Evolutionary conservation across 345 rosid species (phyloP).

Genomic region (Trapa bicornis): DNA sequence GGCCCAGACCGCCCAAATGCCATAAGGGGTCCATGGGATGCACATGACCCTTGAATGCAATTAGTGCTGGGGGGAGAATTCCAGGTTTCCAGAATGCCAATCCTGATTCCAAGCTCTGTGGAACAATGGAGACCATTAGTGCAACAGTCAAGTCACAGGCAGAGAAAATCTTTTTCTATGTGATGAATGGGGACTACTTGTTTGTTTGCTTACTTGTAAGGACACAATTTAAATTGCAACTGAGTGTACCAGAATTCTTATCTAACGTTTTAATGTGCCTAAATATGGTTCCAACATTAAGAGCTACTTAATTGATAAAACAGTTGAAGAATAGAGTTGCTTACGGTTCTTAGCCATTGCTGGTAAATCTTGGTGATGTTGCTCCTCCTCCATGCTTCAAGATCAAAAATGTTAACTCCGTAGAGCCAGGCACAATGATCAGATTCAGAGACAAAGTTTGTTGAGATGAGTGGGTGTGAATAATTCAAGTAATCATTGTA

Average conservation of each 20-base stretch:
- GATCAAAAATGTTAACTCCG: constrained; percentile 82
- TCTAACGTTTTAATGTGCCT: not conserved
- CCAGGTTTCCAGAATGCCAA: constrained; percentile 79
- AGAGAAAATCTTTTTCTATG: not conserved
- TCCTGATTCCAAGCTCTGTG: constrained; percentile 60
- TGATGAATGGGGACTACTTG: not conserved
- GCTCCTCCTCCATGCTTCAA: constrained; percentile 70
- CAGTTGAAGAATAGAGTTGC: constrained; percentile 10
- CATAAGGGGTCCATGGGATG: constrained; percentile 68
- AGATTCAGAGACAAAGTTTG: constrained; percentile 25
- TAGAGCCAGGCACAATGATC: constrained; percentile 74
- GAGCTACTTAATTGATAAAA: not conserved
- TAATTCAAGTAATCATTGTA: constrained; percentile 77
- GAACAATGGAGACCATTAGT: not conserved
- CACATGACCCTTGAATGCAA: constrained; percentile 60
- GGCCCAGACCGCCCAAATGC: constrained; percentile 79
- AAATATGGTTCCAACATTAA: not conserved
- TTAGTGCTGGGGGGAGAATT: constrained; percentile 59
- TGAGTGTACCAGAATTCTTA: not conserved
- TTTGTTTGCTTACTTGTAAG: not conserved
- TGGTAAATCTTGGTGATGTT: constrained; percentile 54
- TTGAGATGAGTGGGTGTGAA: constrained; percentile 57
- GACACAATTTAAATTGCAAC: not conserved
- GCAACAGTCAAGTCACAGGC: not conserved
- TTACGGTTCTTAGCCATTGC: constrained; percentile 61